These are phyloP conservation scores for Melampsora americana DNA, from an alignment of 1,284 basidiomycete genomes.

Conservation along the genomic window DNA sequence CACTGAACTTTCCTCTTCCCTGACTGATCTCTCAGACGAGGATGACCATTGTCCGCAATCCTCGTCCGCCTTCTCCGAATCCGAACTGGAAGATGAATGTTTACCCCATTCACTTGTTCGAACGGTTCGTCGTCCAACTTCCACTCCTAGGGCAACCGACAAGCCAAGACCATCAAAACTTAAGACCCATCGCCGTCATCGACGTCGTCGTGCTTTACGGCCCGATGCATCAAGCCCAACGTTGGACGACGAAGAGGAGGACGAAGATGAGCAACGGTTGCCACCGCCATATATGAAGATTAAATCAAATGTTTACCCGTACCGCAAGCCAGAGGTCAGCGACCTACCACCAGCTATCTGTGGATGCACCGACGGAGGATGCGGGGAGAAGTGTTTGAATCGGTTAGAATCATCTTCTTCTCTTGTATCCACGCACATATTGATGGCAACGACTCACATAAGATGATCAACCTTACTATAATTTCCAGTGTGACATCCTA, in stretches of 20 bases:
- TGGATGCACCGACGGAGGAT: constrained; percentile 34
- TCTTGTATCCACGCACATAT: not conserved
- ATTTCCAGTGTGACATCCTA: constrained; percentile 22
- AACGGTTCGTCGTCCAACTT: constrained; percentile 17
- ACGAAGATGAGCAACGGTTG: constrained; percentile 11
- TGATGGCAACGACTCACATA: not conserved
- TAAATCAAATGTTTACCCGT: constrained; percentile 39
- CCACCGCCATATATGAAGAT: constrained; percentile 39
- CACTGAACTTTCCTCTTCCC: constrained; percentile 28
- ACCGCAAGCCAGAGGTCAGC: constrained; percentile 23
- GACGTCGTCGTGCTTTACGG: not conserved
- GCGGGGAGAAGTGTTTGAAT: constrained; percentile 39
- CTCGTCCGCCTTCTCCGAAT: constrained; percentile 23
- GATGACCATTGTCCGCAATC: constrained; percentile 4
- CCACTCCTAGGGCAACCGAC: not conserved
- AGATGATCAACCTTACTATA: not conserved
- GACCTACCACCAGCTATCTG: constrained; percentile 39
- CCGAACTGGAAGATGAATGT: constrained; percentile 37
- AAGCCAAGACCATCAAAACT: constrained; percentile 17
- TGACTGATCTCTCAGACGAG: constrained; percentile 28
- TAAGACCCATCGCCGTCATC: constrained; percentile 2
- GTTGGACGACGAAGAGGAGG: not conserved
- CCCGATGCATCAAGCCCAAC: not conserved
- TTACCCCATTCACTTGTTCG: constrained; percentile 30
- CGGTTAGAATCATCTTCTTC: constrained; percentile 5